phyloP scores from a whole-genome alignment of 2,329 filamentous ascomycete genomes.

The Colletotrichum godetiae region DNA sequence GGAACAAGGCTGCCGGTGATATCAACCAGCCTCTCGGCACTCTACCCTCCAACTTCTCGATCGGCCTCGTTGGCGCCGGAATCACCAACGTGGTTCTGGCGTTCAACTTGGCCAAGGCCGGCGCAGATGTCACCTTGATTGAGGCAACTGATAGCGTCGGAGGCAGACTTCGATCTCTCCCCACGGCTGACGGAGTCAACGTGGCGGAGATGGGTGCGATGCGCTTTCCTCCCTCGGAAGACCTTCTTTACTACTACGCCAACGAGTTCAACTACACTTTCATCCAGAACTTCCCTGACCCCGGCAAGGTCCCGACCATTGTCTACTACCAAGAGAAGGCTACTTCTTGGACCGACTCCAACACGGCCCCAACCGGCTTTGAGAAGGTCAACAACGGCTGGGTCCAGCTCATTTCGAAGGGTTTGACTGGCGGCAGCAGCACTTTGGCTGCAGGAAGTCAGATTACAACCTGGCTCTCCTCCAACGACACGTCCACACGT shows the following conservation, averaged over 20 bases:
- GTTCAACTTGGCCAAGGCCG: background rate
- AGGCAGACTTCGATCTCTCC: background rate
- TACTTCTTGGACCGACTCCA: slow-evolving; percentile 2
- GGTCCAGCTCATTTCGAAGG: background rate
- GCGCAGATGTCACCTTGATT: slow-evolving; percentile 4
- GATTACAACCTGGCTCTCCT: background rate
- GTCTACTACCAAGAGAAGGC: background rate
- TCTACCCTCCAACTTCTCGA: background rate
- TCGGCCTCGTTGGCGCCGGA: background rate
- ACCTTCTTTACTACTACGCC: slow-evolving; percentile 21
- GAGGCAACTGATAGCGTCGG: slow-evolving; percentile 7
- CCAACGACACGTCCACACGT: background rate
- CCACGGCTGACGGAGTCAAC: slow-evolving; percentile 10
- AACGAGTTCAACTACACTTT: slow-evolving; percentile 6
- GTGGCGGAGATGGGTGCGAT: slow-evolving; percentile 22
- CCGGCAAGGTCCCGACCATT: slow-evolving; percentile 9
- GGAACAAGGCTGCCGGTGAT: slow-evolving; percentile 10
- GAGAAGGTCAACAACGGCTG: slow-evolving; percentile 10
- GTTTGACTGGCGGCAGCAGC: background rate
- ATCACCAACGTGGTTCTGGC: background rate
- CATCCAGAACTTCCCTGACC: slow-evolving; percentile 16
- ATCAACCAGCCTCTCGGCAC: background rate
- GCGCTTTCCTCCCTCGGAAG: slow-evolving; percentile 14
- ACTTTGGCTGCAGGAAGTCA: background rate
- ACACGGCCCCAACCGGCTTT: background rate